Evolutionary conservation across 2,329 filamentous ascomycete species (phyloP), one percentile per base, ranked within the genome.

Genomic region (Xylariaceae sp.): DNA sequence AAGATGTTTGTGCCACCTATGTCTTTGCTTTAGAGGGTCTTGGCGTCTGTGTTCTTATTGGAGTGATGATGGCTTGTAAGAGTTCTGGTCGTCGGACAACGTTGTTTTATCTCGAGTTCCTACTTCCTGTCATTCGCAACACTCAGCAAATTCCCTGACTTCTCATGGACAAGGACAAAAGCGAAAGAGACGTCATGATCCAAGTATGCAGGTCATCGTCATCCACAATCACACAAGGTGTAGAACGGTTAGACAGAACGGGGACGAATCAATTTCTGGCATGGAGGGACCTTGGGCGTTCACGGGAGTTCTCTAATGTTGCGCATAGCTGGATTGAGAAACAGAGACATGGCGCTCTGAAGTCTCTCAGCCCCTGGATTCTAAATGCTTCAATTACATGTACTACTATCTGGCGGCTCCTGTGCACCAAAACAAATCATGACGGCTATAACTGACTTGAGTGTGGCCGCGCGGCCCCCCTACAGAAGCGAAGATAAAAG

Each of bases 21-120:
- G 47, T 49, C 51, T 57, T 56, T 59, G 37, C 51, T 56, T 56
- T 30, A 54, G 58, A 39, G 58, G 55, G 57, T 58, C 58, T 63
- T 61, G 63, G 63, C 58, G 57, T 60, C 61, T 50, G 23, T 62
- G 51, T 35, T 59, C 60, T 63, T 51, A 56, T 48, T 57, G 51
- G 53, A 34, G 56, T 47, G 45, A 57, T 15, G 45, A 39, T 52
- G 18, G 37, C 11, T 57, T 35, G 50, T 54, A 15, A 58, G 62
- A 59, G 60, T 62, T 59, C 50, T 42, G 60, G 45, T 49, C 37
- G 55, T 42, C 35, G 55, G 56, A 23, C 58, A 39, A 15, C 52
- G 23, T 11, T 54, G 53, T 57, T 39, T 6, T 54, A 50, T 52
- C 30, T 17, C 51, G 30, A 52, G 37, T 44, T 47, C 57, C 34